Percentiles rank a stretch among this genome's conserved stretches.
phyloP scores from a whole-genome alignment of 768 basidiomycete genomes.

The Tephrocybe sp. region DNA sequence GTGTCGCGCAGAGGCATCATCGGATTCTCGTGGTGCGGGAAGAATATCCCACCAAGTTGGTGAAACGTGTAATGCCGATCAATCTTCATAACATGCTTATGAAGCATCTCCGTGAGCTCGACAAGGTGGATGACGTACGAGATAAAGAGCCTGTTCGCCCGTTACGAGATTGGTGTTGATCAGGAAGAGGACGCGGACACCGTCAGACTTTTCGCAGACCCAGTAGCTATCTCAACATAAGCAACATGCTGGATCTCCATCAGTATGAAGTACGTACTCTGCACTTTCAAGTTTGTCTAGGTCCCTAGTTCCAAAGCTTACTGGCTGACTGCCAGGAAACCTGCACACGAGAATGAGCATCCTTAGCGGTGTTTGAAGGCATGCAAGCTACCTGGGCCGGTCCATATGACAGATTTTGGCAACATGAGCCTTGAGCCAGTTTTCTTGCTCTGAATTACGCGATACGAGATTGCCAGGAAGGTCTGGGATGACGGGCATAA shows the following conservation, averaged over 20 bases:
- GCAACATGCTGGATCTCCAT: slow-evolving; percentile 2
- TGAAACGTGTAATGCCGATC: slow-evolving; percentile 93
- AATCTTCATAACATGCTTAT: slow-evolving; percentile 49
- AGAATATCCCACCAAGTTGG: slow-evolving; percentile 70
- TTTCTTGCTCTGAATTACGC: slow-evolving; percentile 54
- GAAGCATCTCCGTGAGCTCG: background rate
- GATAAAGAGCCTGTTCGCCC: slow-evolving; percentile 61
- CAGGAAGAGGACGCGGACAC: slow-evolving; percentile 84
- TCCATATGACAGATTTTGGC: slow-evolving; percentile 63
- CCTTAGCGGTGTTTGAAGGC: background rate
- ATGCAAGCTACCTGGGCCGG: slow-evolving; percentile 51
- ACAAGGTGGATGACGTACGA: slow-evolving; percentile 50
- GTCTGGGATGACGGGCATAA: slow-evolving; percentile 62
- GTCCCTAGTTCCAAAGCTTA: slow-evolving; percentile 77
- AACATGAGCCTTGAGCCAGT: slow-evolving; percentile 65
- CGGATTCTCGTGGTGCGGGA: slow-evolving; percentile 84
- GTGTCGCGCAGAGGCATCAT: slow-evolving; percentile 70
- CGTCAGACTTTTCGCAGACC: slow-evolving; percentile 99
- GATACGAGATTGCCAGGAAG: slow-evolving; percentile 62
- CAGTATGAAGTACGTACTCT: slow-evolving; percentile 55
- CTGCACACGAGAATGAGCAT: slow-evolving; percentile 33
- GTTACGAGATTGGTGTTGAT: slow-evolving; percentile 56
- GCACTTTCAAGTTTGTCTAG: slow-evolving; percentile 74
- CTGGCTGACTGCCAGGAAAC: slow-evolving; percentile 95
- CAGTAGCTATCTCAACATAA: slow-evolving; percentile 67